phyloP scores from a whole-genome alignment of 1,284 basidiomycete genomes.

The Trametes hirsuta region DNA sequence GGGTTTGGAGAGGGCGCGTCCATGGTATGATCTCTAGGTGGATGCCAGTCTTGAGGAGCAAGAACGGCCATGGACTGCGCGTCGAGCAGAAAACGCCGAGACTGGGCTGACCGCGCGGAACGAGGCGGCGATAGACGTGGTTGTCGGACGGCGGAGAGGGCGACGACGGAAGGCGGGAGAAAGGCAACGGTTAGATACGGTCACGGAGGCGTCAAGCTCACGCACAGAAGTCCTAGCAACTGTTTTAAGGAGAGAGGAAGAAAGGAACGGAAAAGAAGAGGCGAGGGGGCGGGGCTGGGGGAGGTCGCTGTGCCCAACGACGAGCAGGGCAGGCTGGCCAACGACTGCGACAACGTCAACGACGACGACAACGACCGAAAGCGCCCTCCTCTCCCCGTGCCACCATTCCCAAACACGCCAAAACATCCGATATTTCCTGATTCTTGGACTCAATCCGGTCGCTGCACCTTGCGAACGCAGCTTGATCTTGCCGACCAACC shows the following conservation, averaged over 20 bases:
- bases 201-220: slow-evolving; percentile 27
- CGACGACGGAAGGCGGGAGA: slow-evolving; percentile 16
- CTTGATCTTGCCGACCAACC: background rate
- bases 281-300: slow-evolving; percentile 9
- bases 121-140: slow-evolving; percentile 6
- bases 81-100: slow-evolving; percentile 22
- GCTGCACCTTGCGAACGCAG: too few species aligned
- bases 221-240: slow-evolving; percentile 30
- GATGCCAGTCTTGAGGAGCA: slow-evolving; percentile 72
- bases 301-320: slow-evolving; percentile 26
- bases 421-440: slow-evolving; percentile 21
- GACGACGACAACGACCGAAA: slow-evolving; percentile 24
- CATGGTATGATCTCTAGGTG: slow-evolving; percentile 63
- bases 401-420: slow-evolving; percentile 18
- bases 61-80: slow-evolving; percentile 74
- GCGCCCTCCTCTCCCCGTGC: slow-evolving; percentile 16
- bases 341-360: slow-evolving; percentile 34
- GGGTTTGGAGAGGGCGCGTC: slow-evolving; percentile 50
- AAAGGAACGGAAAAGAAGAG: slow-evolving; percentile 25
- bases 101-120: slow-evolving; percentile 18
- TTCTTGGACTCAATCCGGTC: background rate
- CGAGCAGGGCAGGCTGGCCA: slow-evolving; percentile 25
- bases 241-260: slow-evolving; percentile 29
- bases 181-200: slow-evolving; percentile 29
- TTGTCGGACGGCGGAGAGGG: slow-evolving; percentile 6